phyloP scores from a whole-genome alignment of 768 basidiomycete genomes.

The Suillus luteus region DNA sequence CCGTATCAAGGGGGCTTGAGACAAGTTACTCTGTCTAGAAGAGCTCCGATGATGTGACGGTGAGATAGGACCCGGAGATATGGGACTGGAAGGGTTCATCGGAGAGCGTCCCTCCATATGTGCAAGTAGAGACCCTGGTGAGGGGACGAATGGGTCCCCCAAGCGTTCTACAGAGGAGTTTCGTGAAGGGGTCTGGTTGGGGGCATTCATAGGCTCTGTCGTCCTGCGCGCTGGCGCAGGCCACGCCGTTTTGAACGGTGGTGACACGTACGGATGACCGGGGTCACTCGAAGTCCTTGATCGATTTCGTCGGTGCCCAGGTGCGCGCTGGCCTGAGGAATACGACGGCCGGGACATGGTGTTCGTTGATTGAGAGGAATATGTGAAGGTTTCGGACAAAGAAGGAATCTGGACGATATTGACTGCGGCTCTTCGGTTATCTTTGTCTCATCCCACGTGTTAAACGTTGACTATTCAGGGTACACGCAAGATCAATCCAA shows the following conservation, averaged over 20 bases:
- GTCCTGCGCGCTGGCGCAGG: slow-evolving; percentile 28
- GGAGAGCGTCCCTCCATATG: slow-evolving; percentile 15
- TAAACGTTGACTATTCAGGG: background rate
- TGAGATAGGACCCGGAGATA: slow-evolving; percentile 20
- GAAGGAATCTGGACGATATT: background rate
- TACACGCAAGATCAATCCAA: background rate
- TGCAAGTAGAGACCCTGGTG: slow-evolving; percentile 15
- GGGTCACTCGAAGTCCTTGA: slow-evolving; percentile 28
- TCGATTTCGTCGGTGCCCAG: slow-evolving; percentile 17
- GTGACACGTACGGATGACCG: slow-evolving; percentile 21
- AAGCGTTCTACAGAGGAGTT: slow-evolving; percentile 25
- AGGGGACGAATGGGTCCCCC: slow-evolving; percentile 18
- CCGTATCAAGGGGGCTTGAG: slow-evolving; percentile 21
- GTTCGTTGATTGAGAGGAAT: background rate
- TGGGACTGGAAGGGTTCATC: slow-evolving; percentile 18
- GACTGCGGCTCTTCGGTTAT: background rate
- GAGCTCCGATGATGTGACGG: slow-evolving; percentile 20
- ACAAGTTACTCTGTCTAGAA: slow-evolving; percentile 23
- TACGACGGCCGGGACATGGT: slow-evolving; percentile 17
- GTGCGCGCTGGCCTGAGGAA: slow-evolving; percentile 16
- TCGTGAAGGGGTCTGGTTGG: slow-evolving; percentile 21
- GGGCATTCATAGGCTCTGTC: slow-evolving; percentile 19
- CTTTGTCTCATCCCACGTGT: slow-evolving; percentile 3
- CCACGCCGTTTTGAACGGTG: slow-evolving; percentile 27
- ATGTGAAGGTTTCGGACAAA: background rate